Conservation (phyloP, 2,329 filamentous ascomycete genomes). For the Aspergillus sp. region DNA sequence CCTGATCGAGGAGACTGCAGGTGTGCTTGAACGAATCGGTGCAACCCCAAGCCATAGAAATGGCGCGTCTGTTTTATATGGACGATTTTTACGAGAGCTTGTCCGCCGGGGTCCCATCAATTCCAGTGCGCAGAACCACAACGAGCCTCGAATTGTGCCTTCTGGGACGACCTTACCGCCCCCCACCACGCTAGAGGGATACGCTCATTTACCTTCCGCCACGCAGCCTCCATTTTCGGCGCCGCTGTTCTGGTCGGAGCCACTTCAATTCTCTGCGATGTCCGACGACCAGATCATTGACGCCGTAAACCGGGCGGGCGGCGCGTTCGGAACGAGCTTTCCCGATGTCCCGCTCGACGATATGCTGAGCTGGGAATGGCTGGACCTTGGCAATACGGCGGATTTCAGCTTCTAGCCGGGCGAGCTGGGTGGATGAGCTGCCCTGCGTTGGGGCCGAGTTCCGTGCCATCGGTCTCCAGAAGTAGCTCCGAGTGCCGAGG, state of each 20-base stretch:
- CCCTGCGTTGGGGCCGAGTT: neutral
- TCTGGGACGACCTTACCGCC: conserved; percentile 13
- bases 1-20: conserved; percentile 66
- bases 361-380: conserved; percentile 57
- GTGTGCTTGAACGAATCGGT: conserved; percentile 67
- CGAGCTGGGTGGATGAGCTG: neutral
- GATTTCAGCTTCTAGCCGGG: conserved; percentile 26
- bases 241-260: conserved; percentile 46
- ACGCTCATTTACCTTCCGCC: conserved; percentile 19
- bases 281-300: conserved; percentile 67
- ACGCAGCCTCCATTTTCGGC: conserved; percentile 27
- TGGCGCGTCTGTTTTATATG: conserved; percentile 62
- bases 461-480: conserved; percentile 24
- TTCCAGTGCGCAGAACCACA: conserved; percentile 12
- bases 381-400: conserved; percentile 41
- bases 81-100: conserved; percentile 53
- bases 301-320: conserved; percentile 61
- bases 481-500: conserved; percentile 25
- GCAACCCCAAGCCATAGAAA: conserved; percentile 64
- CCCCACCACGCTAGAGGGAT: conserved; percentile 12
- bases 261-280: conserved; percentile 65
- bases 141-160: conserved; percentile 9
- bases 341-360: conserved; percentile 60
- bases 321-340: conserved; percentile 56
- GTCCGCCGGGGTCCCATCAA: conserved; percentile 37